Conservation (phyloP, 2,329 filamentous ascomycete species). For the Phoma sp. region DNA sequence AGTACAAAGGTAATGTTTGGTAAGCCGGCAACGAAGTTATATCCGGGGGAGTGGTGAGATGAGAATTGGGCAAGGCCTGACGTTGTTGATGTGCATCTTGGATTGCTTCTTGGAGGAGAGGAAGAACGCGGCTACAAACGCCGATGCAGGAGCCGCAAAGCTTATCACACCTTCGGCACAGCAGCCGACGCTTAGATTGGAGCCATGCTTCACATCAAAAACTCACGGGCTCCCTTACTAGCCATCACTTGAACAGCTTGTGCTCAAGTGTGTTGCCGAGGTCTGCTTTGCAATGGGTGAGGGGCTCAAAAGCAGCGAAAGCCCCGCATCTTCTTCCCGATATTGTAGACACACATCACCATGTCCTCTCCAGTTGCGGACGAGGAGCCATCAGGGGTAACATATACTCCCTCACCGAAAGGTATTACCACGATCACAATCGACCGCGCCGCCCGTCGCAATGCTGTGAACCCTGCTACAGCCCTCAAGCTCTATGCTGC, state of each 20-base stretch:
- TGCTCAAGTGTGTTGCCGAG: constrained; percentile 9
- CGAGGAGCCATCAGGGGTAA: constrained; percentile 23
- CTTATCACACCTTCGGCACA: neutral
- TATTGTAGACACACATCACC: neutral
- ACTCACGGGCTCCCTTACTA: too few species aligned
- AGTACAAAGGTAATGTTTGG: neutral
- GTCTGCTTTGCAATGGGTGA: neutral
- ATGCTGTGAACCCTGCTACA: constrained; percentile 61
- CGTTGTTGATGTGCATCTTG: neutral
- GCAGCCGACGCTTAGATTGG: too few species aligned
- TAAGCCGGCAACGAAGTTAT: neutral
- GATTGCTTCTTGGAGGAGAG: neutral
- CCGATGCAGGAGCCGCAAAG: constrained; percentile 4
- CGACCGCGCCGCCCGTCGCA: constrained; percentile 59
- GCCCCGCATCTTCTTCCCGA: neutral
- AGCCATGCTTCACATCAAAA: too few species aligned
- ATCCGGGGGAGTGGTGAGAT: neutral
- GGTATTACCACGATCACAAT: constrained; percentile 66
- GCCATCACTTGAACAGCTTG: too few species aligned
- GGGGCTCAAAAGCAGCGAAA: neutral
- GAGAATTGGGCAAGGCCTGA: neutral
- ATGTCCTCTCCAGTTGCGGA: neutral
- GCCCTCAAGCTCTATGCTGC: constrained; percentile 58
- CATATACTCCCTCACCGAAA: constrained; percentile 21
- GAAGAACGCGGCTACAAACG: neutral